Evolutionary conservation across 192 early-diverging fungal genomes (phyloP), one percentile per base, ranked within the genome.

Genomic region (Umbelopsis sp.): DNA sequence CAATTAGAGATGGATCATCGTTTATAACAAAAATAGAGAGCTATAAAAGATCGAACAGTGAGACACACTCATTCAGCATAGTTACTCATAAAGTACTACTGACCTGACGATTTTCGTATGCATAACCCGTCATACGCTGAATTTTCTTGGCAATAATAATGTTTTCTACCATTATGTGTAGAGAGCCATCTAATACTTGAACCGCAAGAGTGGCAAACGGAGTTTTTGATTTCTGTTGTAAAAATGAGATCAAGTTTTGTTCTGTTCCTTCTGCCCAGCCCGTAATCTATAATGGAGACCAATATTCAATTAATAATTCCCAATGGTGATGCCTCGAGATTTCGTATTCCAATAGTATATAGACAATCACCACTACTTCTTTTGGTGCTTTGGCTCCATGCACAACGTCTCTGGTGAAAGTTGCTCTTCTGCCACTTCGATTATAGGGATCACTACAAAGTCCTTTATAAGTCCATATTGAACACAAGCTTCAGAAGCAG

Each of bases 311-410:
- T 22, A 25, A 29, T 22, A 26, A 4, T 12, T 9, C 10, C 12
- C 1, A 22, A 21, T 22, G 9, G 9, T 26, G 4, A 4, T 53
- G 7, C 3, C 1, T 25, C 52, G 14, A 10, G 24, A 24, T 53
- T 11, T 52, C 10, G 4, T 11, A 24, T 2, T 25, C 25, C 38
- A 11, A 41, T 11, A 41, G 24, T n/a, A 26, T 11, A 32, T 31
- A 2, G 9, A 59, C 7, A 32, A 26, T n/a, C 34, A 62, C 56
- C 2, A 62, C 56, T 29, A 62, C 56, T 62, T 62, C 56, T 62
- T 62, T 62, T 36, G 56, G 56, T 34, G 32, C 56, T 34, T 62
- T 62, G 17, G 56, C 56, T 62, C 56, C 56, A 32, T 62, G 56
- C 29, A 62, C 56, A 16, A 62, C 56, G 17, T 62, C 56, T 62